Evolutionary conservation across 2,329 filamentous ascomycete species (phyloP).

Genomic region (Metarhizium rileyi): DNA sequence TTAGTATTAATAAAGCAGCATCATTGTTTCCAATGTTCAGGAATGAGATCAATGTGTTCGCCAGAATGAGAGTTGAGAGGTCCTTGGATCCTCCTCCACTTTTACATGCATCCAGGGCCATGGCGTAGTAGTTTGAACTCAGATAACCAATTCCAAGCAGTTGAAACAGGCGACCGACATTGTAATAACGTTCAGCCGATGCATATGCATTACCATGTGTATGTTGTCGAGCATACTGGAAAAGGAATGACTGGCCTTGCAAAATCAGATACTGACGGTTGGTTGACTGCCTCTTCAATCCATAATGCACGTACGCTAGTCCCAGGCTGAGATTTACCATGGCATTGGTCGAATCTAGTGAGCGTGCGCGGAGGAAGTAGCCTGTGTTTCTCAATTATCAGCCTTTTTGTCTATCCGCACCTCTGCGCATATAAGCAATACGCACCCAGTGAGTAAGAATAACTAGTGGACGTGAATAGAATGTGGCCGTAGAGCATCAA

Average conservation of each 20-base stretch:
- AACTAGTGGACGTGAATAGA: conserved; percentile 72
- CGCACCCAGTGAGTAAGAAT: conserved; percentile 66
- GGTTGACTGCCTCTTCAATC: conserved; percentile 78
- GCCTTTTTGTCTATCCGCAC: conserved; percentile 3
- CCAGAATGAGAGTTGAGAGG: conserved; percentile 20
- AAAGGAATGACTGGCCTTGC: conserved; percentile 75
- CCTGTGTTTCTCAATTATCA: conserved; percentile 28
- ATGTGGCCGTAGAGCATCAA: conserved; percentile 88
- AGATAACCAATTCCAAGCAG: conserved; percentile 34
- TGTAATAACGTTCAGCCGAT: conserved; percentile 27
- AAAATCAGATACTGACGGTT: conserved; percentile 83
- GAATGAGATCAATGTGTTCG: conserved; percentile 23
- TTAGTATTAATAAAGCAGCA: conserved; percentile 19
- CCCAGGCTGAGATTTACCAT: conserved; percentile 75
- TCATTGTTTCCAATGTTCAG: conserved; percentile 20
- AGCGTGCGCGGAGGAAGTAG: conserved; percentile 73
- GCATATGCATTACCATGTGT: conserved; percentile 3
- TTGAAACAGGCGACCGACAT: conserved; percentile 28
- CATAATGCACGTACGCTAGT: conserved; percentile 78
- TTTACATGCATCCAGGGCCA: conserved; percentile 18
- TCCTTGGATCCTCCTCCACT: conserved; percentile 9
- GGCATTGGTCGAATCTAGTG: conserved; percentile 66
- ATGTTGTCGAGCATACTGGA: conserved; percentile 19
- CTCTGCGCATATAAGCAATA: background rate
- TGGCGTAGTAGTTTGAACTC: conserved; percentile 60